Percentiles rank a stretch among this genome's conserved stretches.
phyloP scores from a whole-genome alignment of 2,329 filamentous ascomycete genomes.

The Cladosporium sp. region DNA sequence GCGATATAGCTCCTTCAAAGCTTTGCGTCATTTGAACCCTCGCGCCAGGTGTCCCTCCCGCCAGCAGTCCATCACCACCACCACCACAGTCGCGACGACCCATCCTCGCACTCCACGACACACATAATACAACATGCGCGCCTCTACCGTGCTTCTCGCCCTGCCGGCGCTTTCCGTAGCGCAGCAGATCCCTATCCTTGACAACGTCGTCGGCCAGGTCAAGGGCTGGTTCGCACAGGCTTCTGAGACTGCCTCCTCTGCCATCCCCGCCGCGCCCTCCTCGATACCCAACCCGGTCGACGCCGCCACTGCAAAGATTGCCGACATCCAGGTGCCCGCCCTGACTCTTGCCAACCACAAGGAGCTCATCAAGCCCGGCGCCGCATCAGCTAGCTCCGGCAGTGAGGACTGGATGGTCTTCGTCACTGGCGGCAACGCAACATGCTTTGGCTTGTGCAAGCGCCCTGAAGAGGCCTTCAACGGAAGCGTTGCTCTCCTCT shows the following conservation, averaged over 20 bases:
- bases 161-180: conserved; percentile 53
- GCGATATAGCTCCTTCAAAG: conserved; percentile 14
- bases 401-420: conserved; percentile 77
- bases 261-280: conserved; percentile 45
- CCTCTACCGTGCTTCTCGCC: conserved; percentile 54
- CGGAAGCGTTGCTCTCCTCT: conserved; percentile 54
- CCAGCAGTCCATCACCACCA: background rate
- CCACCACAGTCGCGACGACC: conserved; percentile 6
- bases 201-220: conserved; percentile 63
- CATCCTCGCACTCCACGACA: background rate
- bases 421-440: conserved; percentile 74
- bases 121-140: conserved; percentile 48
- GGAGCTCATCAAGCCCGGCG: conserved; percentile 63
- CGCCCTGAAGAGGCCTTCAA: conserved; percentile 63
- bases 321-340: conserved; percentile 53
- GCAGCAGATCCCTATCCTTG: conserved; percentile 62
- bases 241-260: conserved; percentile 56
- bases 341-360: conserved; percentile 72
- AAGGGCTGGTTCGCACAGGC: conserved; percentile 57
- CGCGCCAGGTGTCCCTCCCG: conserved; percentile 17
- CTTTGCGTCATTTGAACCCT: conserved; percentile 2
- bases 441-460: conserved; percentile 71
- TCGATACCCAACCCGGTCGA: conserved; percentile 48
- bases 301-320: conserved; percentile 52
- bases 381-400: conserved; percentile 55